A percentile compares a stretch with the other conserved stretches of the same genome.
Conservation (phyloP, 768 basidiomycete species). For the Boletus tomentosulus region DNA sequence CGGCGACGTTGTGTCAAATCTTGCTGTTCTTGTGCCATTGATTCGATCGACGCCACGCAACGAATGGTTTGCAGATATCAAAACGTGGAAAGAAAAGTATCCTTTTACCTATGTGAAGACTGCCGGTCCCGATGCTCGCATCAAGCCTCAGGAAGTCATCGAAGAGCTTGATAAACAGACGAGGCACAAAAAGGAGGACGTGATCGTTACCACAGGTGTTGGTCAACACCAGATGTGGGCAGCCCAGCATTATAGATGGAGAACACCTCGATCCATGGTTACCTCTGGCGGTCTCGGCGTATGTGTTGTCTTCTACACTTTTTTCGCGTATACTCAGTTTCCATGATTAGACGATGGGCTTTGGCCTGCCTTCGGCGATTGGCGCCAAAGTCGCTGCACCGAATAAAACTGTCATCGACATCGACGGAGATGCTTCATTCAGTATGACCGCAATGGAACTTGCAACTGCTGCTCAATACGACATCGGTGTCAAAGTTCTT, state of each 20-base stretch:
- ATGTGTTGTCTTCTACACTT: conserved; percentile 31
- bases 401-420: conserved; percentile 88
- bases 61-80: conserved; percentile 83
- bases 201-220: conserved; percentile 89
- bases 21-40: conserved; percentile 77
- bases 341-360: conserved; percentile 85
- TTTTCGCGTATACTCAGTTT: neutral
- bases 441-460: conserved; percentile 99
- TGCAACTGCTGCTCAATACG: conserved; percentile 84
- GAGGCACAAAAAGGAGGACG: conserved; percentile 76
- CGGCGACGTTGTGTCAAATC: conserved; percentile 86
- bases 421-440: conserved; percentile 98
- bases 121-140: conserved; percentile 49
- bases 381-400: conserved; percentile 97
- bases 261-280: conserved; percentile 78
- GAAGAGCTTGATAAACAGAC: conserved; percentile 85
- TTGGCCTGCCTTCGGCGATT: conserved; percentile 89
- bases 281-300: conserved; percentile 94
- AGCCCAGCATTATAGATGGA: conserved; percentile 92
- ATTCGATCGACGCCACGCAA: conserved; percentile 60
- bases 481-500: conserved; percentile 93
- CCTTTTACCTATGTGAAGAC: conserved; percentile 86
- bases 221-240: conserved; percentile 99
- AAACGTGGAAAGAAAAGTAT: conserved; percentile 78
- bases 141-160: conserved; percentile 97